Evolutionary conservation across 192 early-diverging fungal species (phyloP), one percentile per base, ranked within the genome.

Genomic region (Mortierella antarctica): DNA sequence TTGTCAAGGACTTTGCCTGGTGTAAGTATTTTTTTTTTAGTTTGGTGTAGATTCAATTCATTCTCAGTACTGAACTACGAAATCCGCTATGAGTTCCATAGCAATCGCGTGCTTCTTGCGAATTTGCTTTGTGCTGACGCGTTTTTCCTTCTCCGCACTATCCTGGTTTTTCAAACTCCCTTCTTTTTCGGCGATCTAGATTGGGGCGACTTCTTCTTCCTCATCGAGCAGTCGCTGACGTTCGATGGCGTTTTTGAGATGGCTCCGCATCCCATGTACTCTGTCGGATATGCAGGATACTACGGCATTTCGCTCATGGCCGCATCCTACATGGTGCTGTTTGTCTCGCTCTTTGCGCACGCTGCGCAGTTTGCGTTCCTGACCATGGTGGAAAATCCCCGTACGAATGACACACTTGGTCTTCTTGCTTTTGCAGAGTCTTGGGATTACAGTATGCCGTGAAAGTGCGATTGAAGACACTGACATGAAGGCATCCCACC

Each of bases 181-280:
- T 18, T 41, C 5, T 40, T 61, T 45, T 52, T 52, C 31, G 31
- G 31, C 31, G 31, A 31, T 67, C 48, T 78, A 95, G 94, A 99
- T 84, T 99, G 97, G 97, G 97, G 97, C 58, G 96, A 98, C 82
- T 99, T 99, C 83, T 99, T 99, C 88, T 98, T 99, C 81, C 86
- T 97, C 53, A 88, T 95, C 54, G 93, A 95, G 64, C 92, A 93
- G 73, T 92, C 95, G 10, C 83, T 95, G 48, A 96, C 94, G 0
- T 95, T 96, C 81, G 93, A 96, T 81, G 94, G 95, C 52, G 95
- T 96, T 4, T 97, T 97, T 86, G 96, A 98, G 75, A 94, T 96
- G 92, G 95, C 95, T 0, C 97, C 97, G 44, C 98, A 99, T 74
- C 98, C 98, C 5, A 99, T 98, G 97, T 99, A 99, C 83, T 97